Conservation (phyloP, 73 alveolate genomes). For the Breviolum minutum region DNA sequence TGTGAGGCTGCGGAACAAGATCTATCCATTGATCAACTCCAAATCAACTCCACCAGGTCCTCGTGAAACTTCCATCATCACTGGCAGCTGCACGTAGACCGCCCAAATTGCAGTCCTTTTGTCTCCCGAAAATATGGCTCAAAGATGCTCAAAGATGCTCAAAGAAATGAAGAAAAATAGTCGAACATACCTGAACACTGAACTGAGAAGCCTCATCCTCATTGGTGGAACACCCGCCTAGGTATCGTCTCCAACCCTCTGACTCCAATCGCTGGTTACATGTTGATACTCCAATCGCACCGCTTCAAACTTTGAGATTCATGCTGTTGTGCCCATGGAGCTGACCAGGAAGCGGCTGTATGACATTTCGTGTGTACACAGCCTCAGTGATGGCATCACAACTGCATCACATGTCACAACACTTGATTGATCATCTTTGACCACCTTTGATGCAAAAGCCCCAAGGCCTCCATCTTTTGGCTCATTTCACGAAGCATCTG, state of each 20-base stretch:
- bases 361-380: neutral
- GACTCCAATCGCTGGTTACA: neutral
- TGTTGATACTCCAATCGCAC: no score
- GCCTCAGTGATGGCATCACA: no score
- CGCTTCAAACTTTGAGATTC: neutral
- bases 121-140: neutral
- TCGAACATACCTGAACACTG: neutral
- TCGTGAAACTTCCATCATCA: no score
- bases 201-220: neutral
- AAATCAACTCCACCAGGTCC: no score
- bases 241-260: neutral
- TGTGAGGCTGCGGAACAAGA: no score
- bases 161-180: neutral
- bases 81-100: slow-evolving; percentile 6
- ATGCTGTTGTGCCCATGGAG: neutral
- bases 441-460: no score
- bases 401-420: no score
- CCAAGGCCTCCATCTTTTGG: slow-evolving; percentile 10
- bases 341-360: neutral
- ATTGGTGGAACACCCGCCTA: neutral
- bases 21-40: no score
- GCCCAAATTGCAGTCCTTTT: neutral
- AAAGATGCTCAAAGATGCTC: neutral
- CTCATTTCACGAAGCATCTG: slow-evolving; percentile 3
- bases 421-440: neutral